Evolutionary conservation across 2,329 filamentous ascomycete species (phyloP).

Genomic region (Albophoma yamanashiensis): DNA sequence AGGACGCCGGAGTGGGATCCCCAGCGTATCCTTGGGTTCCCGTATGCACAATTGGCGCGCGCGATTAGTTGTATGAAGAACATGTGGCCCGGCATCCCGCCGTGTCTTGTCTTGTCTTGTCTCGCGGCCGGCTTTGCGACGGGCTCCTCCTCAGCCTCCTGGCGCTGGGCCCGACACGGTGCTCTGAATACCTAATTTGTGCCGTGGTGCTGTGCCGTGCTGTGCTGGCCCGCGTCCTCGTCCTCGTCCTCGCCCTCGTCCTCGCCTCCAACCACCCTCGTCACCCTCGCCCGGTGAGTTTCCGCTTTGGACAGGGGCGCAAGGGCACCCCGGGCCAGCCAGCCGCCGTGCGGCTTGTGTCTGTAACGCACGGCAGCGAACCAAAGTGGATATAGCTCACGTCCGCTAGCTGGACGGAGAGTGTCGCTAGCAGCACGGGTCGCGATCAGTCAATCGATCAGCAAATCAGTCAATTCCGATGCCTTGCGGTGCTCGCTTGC

Average conservation of each 20-base stretch:
- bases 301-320: constrained; percentile 1
- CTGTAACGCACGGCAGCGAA: not conserved
- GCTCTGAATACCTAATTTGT: not conserved
- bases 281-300: not conserved
- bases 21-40: not conserved
- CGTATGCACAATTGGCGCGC: not conserved
- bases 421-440: not conserved
- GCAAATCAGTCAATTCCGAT: not conserved
- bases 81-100: constrained; percentile 3
- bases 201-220: not conserved
- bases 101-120: constrained; percentile 3
- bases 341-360: constrained; percentile 1
- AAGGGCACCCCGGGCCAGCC: not conserved
- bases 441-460: not conserved
- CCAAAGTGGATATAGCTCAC: not conserved
- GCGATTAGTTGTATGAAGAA: not conserved
- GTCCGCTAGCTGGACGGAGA: not conserved
- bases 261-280: not conserved
- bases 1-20: constrained; percentile 1
- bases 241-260: not conserved
- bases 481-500: not conserved
- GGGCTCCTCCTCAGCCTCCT: not conserved
- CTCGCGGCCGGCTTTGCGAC: not conserved
- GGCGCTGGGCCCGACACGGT: not conserved
- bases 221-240: not conserved